Percentiles rank a stretch among this genome's conserved stretches.
Conservation (phyloP, 192 early-diverging fungal genomes). For the Martensiomyces pterosporus region DNA sequence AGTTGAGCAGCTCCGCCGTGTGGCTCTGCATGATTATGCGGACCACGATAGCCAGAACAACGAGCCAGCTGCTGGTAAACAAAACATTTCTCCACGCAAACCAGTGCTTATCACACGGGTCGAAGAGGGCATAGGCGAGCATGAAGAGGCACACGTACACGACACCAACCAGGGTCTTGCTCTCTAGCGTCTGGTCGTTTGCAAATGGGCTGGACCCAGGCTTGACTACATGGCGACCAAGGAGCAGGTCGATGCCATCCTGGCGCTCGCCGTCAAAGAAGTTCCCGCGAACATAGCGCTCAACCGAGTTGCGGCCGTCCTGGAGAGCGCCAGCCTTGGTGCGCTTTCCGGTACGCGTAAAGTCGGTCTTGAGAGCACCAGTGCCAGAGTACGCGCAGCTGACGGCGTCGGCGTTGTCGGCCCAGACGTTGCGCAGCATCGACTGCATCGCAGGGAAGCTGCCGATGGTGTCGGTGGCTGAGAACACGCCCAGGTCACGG, state of each 20-base stretch:
- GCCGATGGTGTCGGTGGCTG: constrained; percentile 58
- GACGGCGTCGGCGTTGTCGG: constrained; percentile 94
- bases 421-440: constrained; percentile 91
- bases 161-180: constrained; percentile 53
- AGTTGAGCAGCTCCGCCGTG: constrained; percentile 51
- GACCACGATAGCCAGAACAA: constrained; percentile 35
- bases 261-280: constrained; percentile 91
- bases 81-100: constrained; percentile 29
- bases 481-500: constrained; percentile 61
- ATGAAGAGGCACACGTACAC: constrained; percentile 46
- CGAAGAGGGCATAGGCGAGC: constrained; percentile 52
- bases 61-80: constrained; percentile 35
- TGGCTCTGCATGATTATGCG: constrained; percentile 27
- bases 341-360: constrained; percentile 90
- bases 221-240: constrained; percentile 60
- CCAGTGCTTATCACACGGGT: constrained; percentile 45
- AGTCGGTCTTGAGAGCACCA: constrained; percentile 97
- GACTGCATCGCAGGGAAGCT: constrained; percentile 62
- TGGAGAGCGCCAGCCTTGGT: constrained; percentile 74
- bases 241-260: constrained; percentile 87
- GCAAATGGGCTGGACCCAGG: constrained; percentile 50
- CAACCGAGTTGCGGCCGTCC: constrained; percentile 76
- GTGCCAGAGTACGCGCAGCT: constrained; percentile 92
- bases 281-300: constrained; percentile 91
- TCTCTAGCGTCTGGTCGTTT: constrained; percentile 54